Base-by-base conservation (phyloP, 2,329 filamentous ascomycete species). In the Didymella keratinophila region DNA sequence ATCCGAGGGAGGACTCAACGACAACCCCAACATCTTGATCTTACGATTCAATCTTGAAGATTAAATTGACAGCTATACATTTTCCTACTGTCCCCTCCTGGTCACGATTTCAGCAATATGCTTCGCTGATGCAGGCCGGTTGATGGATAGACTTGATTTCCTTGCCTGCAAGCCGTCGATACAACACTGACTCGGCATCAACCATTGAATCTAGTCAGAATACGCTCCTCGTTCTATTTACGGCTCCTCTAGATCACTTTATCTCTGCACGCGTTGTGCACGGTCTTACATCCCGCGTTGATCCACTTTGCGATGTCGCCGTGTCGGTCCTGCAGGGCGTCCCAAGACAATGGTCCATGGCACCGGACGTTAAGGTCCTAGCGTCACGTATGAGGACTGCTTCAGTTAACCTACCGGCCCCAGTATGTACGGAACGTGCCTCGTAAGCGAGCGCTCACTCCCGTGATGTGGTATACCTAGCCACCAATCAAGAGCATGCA, bases 341-440 rank as follows among this genome's bases (percentile, higher is more conserved):
- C 58, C 63, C 61, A 63, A 61, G 52, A 67, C 43, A 50, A 51
- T 23, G 64, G 59, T 52, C 58, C 56, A 56, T 62, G 56, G 61
- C 64, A 61, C 34, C 52, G 57, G 58, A 48, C 62, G 16, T 50
- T 52, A 36, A 20, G 52, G 52, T 52, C 53, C 30, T 54, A 58
- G 58, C 60, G 60, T 46, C 34, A 46, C 47, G 18, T 45, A 39
- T 45, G 34, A 50, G 20, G 11, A 43, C 36, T 32, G 21, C 21
- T 43, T 23, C 25, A 43, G 23, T 27, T 18, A 43, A 44, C 45
- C 54, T 52, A 46, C 32, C 59, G 45, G 46, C 52, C 56, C 44
- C 54, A 45, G 49, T 47, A 41, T 55, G 39, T 46, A 52, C 37
- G 41, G 41, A 46, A 59, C 56, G 60, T 67, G 64, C 56, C 49